A percentile compares a stretch with the other conserved stretches of the same genome.
Conservation (phyloP, 129 eudicot species). For the Helianthus tuberosus region DNA sequence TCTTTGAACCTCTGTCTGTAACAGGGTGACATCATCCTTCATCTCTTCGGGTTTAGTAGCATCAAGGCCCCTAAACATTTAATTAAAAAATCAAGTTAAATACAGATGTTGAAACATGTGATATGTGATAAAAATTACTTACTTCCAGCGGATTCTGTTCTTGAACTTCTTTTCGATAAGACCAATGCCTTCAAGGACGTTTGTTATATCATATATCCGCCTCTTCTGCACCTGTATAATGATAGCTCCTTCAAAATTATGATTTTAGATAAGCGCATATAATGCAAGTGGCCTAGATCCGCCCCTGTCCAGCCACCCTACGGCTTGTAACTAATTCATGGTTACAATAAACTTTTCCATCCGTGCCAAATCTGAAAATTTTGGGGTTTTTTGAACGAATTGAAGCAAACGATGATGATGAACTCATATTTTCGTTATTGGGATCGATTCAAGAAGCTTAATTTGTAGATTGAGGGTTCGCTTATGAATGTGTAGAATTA, state of each 20-base stretch:
- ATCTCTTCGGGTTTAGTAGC: conserved; percentile 78
- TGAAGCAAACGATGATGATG: no score
- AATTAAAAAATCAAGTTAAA: conserved; percentile 61
- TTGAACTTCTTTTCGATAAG: conserved; percentile 97
- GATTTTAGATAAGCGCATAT: not conserved
- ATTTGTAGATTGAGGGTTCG: no score
- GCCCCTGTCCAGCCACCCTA: no score
- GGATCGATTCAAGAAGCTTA: no score
- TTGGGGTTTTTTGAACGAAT: no score
- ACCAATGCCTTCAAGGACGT: conserved; percentile 99
- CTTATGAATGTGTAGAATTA: no score
- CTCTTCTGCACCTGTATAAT: conserved; percentile 91
- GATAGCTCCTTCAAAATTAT: not conserved
- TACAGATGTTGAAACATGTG: conserved; percentile 40
- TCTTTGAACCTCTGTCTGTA: conserved; percentile 86
- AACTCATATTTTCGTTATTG: no score
- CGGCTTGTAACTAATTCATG: no score
- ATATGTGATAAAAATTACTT: conserved; percentile 22
- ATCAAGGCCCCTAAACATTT: conserved; percentile 76
- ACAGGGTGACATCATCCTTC: conserved; percentile 62
- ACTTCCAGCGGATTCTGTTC: conserved; percentile 98
- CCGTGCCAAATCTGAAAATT: no score
- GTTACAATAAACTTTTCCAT: no score
- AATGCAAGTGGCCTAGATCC: not conserved
- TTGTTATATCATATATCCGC: conserved; percentile 96